A percentile compares a stretch with the other conserved stretches of the same genome.
Evolutionary conservation across 2,329 filamentous ascomycete species (phyloP).

Genomic region (Pyricularia pennisetigena): DNA sequence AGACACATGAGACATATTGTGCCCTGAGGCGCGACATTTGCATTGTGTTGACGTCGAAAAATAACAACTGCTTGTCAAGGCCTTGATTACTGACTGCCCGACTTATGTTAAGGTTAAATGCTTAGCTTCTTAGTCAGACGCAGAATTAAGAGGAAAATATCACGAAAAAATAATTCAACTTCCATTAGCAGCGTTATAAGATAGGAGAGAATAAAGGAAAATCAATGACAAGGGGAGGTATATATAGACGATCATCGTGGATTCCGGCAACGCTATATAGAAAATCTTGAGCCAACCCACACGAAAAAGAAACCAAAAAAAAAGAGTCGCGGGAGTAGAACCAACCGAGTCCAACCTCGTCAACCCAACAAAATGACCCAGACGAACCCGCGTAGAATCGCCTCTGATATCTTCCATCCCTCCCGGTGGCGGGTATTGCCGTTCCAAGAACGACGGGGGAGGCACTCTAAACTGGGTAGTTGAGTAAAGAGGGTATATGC

Average conservation of each 20-base stretch:
- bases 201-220: background rate
- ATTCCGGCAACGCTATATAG: conserved; percentile 1
- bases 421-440: background rate
- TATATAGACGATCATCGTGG: conserved; percentile 1
- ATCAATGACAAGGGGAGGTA: background rate
- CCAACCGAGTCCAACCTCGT: background rate
- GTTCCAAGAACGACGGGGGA: background rate
- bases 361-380: background rate
- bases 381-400: background rate
- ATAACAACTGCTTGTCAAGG: too few species aligned
- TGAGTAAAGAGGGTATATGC: background rate
- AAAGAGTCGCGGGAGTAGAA: background rate
- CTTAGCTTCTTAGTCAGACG: background rate
- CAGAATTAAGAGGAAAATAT: background rate
- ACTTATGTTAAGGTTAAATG: too few species aligned
- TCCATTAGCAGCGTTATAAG: background rate
- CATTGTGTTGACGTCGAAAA: too few species aligned
- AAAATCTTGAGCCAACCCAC: background rate
- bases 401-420: background rate
- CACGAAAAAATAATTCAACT: background rate
- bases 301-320: conserved; percentile 1
- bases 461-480: background rate
- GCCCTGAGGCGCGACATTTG: too few species aligned
- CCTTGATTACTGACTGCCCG: too few species aligned
- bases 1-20: too few species aligned